Evolutionary conservation across 352 stramenopile genomes (phyloP).

Genomic region (Globisporangium splendens): DNA sequence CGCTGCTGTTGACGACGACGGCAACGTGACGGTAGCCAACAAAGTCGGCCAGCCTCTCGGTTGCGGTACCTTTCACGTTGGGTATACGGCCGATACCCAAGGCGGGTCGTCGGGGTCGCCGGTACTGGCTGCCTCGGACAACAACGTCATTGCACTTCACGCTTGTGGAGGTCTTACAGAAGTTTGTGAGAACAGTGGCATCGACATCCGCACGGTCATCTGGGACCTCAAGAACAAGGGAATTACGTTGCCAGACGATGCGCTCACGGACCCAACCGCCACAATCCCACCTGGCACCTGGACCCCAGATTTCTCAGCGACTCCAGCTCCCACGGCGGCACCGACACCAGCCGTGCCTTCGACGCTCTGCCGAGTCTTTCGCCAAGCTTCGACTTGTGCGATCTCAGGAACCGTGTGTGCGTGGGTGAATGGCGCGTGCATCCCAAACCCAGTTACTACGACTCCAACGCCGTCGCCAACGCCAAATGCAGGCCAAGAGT

Average conservation of each 20-base stretch:
- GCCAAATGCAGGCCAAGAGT: not conserved
- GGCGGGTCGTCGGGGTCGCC: conserved; percentile 40
- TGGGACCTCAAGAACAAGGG: conserved; percentile 24
- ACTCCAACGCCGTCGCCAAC: not conserved
- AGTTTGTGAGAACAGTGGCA: conserved; percentile 25
- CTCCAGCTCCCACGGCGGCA: conserved; percentile 14
- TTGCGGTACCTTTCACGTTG: conserved; percentile 29
- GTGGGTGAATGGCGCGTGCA: conserved; percentile 16
- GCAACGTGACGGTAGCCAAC: conserved; percentile 14
- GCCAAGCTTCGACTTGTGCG: conserved; percentile 22
- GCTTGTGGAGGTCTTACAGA: conserved; percentile 29
- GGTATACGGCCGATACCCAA: conserved; percentile 42
- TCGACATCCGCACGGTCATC: conserved; percentile 34
- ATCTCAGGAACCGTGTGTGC: conserved; percentile 24
- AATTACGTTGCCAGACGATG: conserved; percentile 19
- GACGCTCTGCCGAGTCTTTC: conserved; percentile 27
- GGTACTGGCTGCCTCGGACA: conserved; percentile 32
- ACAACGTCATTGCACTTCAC: conserved; percentile 45
- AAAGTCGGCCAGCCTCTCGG: conserved; percentile 15
- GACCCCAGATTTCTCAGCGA: conserved; percentile 17
- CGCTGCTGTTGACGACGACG: conserved; percentile 22
- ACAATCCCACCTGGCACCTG: conserved; percentile 22
- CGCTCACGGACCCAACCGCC: conserved; percentile 22
- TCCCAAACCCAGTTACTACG: conserved; percentile 13
- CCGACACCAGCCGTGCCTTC: conserved; percentile 16